Conservation (phyloP, 768 basidiomycete species). For the Hygrophoropsis aurantiaca region DNA sequence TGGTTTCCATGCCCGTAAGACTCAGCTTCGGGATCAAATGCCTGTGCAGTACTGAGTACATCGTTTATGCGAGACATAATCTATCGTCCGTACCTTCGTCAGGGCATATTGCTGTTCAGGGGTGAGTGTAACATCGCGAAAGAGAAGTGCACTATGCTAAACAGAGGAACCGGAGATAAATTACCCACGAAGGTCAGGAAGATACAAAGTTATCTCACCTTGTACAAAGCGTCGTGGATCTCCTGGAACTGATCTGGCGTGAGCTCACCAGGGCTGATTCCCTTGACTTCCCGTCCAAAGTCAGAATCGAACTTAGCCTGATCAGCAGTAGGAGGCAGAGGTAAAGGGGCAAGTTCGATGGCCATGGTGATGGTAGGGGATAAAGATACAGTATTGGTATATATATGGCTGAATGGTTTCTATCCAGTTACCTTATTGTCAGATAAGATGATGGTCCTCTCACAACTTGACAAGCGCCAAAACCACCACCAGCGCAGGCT, state of each 20-base stretch:
- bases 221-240: slow-evolving; percentile 73
- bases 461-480: too few species aligned
- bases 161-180: neutral
- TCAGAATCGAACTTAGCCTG: slow-evolving; percentile 54
- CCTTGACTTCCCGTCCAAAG: slow-evolving; percentile 79
- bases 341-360: slow-evolving; percentile 63
- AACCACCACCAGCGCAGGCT: too few species aligned
- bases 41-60: slow-evolving; percentile 40
- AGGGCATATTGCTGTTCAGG: slow-evolving; percentile 85
- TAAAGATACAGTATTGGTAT: neutral
- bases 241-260: slow-evolving; percentile 62
- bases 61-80: slow-evolving; percentile 1
- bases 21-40: slow-evolving; percentile 66
- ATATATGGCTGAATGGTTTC: neutral
- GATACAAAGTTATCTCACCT: slow-evolving; percentile 40
- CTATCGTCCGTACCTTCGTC: slow-evolving; percentile 61
- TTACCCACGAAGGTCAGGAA: neutral
- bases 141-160: slow-evolving; percentile 74
- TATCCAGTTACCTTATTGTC: neutral
- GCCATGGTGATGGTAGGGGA: slow-evolving; percentile 45
- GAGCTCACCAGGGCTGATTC: slow-evolving; percentile 65
- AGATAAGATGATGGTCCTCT: slow-evolving; percentile 1
- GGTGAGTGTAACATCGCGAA: slow-evolving; percentile 63
- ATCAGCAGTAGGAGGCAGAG: slow-evolving; percentile 74
- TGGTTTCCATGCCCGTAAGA: slow-evolving; percentile 87